phyloP scores from a whole-genome alignment of 306 rosid genomes.

The Begonia masoniana region DNA sequence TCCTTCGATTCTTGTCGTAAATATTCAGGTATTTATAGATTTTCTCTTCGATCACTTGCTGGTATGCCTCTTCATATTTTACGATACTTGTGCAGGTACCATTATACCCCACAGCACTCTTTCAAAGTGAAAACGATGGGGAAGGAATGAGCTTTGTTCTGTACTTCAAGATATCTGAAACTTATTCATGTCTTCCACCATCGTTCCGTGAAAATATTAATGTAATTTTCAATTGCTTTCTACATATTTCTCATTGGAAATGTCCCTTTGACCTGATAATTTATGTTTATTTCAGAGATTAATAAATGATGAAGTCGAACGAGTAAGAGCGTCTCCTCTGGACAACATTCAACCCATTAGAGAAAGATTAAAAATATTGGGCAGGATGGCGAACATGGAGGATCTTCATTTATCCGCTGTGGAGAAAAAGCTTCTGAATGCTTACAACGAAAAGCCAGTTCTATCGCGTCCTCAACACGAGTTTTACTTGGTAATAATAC shows the following conservation, averaged over 20 bases:
- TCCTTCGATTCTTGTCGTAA: conserved; percentile 78
- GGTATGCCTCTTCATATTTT: conserved; percentile 1
- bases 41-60: background rate
- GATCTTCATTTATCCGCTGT: conserved; percentile 63
- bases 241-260: background rate
- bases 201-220: conserved; percentile 56
- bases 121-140: conserved; percentile 92
- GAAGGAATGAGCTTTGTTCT: conserved; percentile 87
- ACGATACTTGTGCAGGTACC: conserved; percentile 62
- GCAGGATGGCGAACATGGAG: conserved; percentile 67
- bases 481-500: conserved; percentile 53
- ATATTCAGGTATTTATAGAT: conserved; percentile 54
- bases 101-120: conserved; percentile 60
- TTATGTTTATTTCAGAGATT: conserved; percentile 34
- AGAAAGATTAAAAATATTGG: conserved; percentile 86
- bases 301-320: conserved; percentile 90
- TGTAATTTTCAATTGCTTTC: conserved; percentile 30
- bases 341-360: conserved; percentile 78
- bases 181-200: conserved; percentile 52
- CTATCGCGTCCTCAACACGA: conserved; percentile 98
- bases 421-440: conserved; percentile 81
- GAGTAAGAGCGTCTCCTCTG: conserved; percentile 85
- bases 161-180: conserved; percentile 81
- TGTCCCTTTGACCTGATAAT: background rate
- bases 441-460: conserved; percentile 93